Conservation (phyloP, 129 eudicot species). For the Scalesia atractyloides region DNA sequence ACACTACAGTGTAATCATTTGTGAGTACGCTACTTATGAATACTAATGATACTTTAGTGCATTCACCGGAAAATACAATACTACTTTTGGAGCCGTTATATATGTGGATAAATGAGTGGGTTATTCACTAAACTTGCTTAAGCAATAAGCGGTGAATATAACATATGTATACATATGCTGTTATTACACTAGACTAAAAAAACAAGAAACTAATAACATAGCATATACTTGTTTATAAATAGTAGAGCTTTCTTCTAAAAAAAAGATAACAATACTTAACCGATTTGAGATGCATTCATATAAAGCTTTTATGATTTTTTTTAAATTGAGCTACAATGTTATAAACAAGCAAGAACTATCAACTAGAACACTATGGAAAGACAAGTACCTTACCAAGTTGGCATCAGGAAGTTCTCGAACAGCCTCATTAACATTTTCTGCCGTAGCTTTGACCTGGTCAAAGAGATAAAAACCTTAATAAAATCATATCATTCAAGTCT, state of each 20-base stretch:
- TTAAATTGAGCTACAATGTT: not conserved
- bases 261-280: too few relatives aligned
- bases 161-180: too few relatives aligned
- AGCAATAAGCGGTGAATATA: too few relatives aligned
- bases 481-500: not conserved
- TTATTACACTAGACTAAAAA: too few relatives aligned
- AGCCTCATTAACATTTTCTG: slow-evolving; percentile 93
- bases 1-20: too few relatives aligned
- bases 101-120: too few relatives aligned
- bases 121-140: too few relatives aligned
- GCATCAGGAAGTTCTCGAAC: slow-evolving; percentile 99
- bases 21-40: too few relatives aligned
- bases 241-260: not conserved
- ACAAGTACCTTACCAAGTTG: slow-evolving; percentile 97
- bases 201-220: too few relatives aligned
- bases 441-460: slow-evolving; percentile 97
- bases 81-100: too few relatives aligned
- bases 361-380: slow-evolving; percentile 37
- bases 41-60: too few relatives aligned
- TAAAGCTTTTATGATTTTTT: not conserved
- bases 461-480: slow-evolving; percentile 4
- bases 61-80: too few relatives aligned
- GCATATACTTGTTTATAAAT: not conserved
- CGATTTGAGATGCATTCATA: not conserved
- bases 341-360: not conserved